Evolutionary conservation across 805 yeast species (phyloP).

Genomic region (Brettanomyces custersianus): DNA sequence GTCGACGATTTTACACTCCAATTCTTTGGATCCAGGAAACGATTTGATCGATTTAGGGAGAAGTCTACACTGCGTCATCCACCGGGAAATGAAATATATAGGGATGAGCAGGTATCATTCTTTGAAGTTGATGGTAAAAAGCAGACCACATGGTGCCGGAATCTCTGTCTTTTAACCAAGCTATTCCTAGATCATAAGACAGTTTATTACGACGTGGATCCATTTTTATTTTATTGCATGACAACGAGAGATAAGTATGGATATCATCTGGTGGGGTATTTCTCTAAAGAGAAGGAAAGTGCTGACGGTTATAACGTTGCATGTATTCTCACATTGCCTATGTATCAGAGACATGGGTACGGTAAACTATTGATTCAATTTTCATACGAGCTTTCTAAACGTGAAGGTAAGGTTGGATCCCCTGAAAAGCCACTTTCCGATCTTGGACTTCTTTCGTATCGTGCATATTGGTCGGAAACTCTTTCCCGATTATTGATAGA

Average conservation of each 20-base stretch:
- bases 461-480: conserved; percentile 96
- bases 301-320: conserved; percentile 95
- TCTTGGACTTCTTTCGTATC: conserved; percentile 83
- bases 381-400: conserved; percentile 81
- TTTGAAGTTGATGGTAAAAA: conserved; percentile 96
- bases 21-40: conserved; percentile 82
- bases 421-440: conserved; percentile 97
- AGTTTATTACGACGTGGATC: conserved; percentile 95
- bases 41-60: conserved; percentile 82
- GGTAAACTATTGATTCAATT: conserved; percentile 90
- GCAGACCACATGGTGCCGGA: conserved; percentile 96
- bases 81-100: conserved; percentile 95
- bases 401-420: conserved; percentile 86
- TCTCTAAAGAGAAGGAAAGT: conserved; percentile 93
- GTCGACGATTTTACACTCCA: conserved; percentile 87
- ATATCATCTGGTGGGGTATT: conserved; percentile 93
- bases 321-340: conserved; percentile 92
- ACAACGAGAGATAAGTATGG: conserved; percentile 83
- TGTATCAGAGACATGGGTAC: conserved; percentile 91
- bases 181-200: conserved; percentile 93
- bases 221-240: conserved; percentile 94
- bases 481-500: conserved; percentile 68
- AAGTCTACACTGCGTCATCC: conserved; percentile 91
- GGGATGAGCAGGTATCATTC: conserved; percentile 88
- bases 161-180: conserved; percentile 82